A percentile compares a stretch with the other conserved stretches of the same genome.
These are phyloP conservation scores for Pogostemon cablin DNA, from an alignment of 257 asterid species.

Conservation along the genomic window DNA sequence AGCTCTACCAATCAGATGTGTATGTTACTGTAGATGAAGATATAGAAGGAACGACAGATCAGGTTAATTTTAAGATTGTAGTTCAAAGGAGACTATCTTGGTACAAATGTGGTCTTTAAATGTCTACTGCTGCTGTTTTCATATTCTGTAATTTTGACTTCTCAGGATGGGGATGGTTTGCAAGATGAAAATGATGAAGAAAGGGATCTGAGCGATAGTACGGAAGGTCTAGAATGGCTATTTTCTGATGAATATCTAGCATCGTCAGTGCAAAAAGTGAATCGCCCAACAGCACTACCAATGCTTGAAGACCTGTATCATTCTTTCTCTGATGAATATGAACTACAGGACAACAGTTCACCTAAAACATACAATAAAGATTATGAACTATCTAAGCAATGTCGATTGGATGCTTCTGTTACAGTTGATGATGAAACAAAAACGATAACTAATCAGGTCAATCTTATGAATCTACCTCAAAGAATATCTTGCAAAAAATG, in stretches of 20 bases:
- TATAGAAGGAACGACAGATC: slow-evolving; percentile 39
- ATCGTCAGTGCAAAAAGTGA: not conserved
- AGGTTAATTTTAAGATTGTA: slow-evolving; percentile 38
- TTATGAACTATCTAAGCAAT: slow-evolving; percentile 31
- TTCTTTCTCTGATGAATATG: slow-evolving; percentile 36
- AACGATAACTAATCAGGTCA: slow-evolving; percentile 43
- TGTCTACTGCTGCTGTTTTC: slow-evolving; percentile 16
- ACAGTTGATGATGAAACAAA: slow-evolving; percentile 42
- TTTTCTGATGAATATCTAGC: slow-evolving; percentile 42
- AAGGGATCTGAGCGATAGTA: slow-evolving; percentile 31
- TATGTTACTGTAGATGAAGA: slow-evolving; percentile 35
- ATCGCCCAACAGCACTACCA: too few relatives aligned
- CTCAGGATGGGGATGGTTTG: slow-evolving; percentile 50
- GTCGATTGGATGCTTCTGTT: slow-evolving; percentile 23
- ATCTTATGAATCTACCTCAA: slow-evolving; percentile 18
- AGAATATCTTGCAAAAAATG: slow-evolving; percentile 23
- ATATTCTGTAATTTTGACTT: slow-evolving; percentile 30
- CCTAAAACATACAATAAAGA: slow-evolving; percentile 25
- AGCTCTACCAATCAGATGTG: slow-evolving; percentile 30
- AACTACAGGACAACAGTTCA: slow-evolving; percentile 33
- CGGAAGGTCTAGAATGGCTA: slow-evolving; percentile 46
- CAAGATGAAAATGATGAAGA: slow-evolving; percentile 33
- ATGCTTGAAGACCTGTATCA: slow-evolving; percentile 11
- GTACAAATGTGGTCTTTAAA: slow-evolving; percentile 25
- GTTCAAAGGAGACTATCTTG: slow-evolving; percentile 14